Conservation (phyloP, 495 filamentous ascomycete species). For the Penicillium salamii region DNA sequence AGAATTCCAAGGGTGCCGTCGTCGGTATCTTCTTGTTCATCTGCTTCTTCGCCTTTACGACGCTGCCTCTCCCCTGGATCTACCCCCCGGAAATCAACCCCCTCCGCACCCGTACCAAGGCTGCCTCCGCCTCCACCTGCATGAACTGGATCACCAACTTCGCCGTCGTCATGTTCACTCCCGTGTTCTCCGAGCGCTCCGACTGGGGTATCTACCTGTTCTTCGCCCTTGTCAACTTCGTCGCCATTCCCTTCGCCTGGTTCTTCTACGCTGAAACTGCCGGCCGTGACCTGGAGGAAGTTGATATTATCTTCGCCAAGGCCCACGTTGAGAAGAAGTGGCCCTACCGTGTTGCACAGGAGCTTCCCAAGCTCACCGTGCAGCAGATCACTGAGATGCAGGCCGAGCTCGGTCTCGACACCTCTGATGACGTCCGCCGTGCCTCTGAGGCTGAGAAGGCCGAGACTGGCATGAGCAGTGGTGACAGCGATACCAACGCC, state of each 20-base stretch:
- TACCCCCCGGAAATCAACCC: slow-evolving; percentile 77
- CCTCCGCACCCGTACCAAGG: slow-evolving; percentile 68
- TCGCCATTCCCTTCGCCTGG: slow-evolving; percentile 60
- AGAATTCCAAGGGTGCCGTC: slow-evolving; percentile 34
- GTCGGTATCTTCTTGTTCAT: slow-evolving; percentile 44
- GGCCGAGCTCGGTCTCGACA: slow-evolving; percentile 29
- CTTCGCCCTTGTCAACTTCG: slow-evolving; percentile 67
- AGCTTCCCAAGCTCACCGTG: slow-evolving; percentile 36
- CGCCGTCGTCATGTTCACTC: slow-evolving; percentile 47
- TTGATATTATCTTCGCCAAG: slow-evolving; percentile 55
- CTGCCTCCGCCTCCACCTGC: slow-evolving; percentile 40
- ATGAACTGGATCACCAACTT: slow-evolving; percentile 50
- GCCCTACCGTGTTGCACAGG: slow-evolving; percentile 31
- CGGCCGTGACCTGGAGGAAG: slow-evolving; percentile 68
- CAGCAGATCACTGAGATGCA: slow-evolving; percentile 32
- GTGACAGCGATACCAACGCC: slow-evolving; percentile 16
- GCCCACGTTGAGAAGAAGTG: slow-evolving; percentile 39
- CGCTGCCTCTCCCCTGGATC: slow-evolving; percentile 59
- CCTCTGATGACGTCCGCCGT: slow-evolving; percentile 14
- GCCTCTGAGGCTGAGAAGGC: slow-evolving; percentile 25
- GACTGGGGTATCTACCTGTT: slow-evolving; percentile 49
- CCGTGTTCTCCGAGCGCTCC: slow-evolving; percentile 29
- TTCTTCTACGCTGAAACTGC: slow-evolving; percentile 73
- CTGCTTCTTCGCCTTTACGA: slow-evolving; percentile 39
- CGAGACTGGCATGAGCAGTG: slow-evolving; percentile 31